Conservation (phyloP, 1,284 basidiomycete species). For the Neonothopanus nambi region DNA sequence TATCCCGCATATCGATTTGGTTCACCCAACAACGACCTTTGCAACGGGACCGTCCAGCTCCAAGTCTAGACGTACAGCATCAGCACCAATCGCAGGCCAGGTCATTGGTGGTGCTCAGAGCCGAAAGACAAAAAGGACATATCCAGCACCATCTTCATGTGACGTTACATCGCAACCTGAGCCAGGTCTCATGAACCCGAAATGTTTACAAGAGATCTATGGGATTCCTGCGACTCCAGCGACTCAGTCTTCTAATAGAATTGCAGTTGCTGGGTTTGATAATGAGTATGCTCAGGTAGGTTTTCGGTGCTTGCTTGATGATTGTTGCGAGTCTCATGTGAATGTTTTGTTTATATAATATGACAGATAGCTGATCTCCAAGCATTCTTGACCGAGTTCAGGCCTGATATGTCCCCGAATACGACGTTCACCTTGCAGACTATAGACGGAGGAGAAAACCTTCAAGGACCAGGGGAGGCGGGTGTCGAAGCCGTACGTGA, state of each 20-base stretch:
- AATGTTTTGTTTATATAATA: not conserved
- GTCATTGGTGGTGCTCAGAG: no score
- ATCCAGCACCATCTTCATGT: slow-evolving; percentile 1
- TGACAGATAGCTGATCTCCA: slow-evolving; percentile 20
- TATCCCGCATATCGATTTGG: slow-evolving; percentile 37
- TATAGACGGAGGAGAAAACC: no score
- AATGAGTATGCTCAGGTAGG: slow-evolving; percentile 26
- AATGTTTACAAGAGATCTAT: slow-evolving; percentile 31
- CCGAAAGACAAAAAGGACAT: not conserved
- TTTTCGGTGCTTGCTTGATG: not conserved
- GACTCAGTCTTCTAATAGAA: slow-evolving; percentile 27
- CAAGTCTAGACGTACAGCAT: no score
- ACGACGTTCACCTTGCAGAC: slow-evolving; percentile 32
- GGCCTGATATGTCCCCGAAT: slow-evolving; percentile 31
- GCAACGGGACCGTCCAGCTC: no score
- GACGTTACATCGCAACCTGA: slow-evolving; percentile 1
- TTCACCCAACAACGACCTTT: slow-evolving; percentile 39
- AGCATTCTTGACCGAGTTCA: slow-evolving; percentile 23
- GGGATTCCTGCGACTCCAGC: no score
- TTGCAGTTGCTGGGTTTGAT: slow-evolving; percentile 34
- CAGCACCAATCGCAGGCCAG: no score
- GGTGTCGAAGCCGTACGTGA: slow-evolving; percentile 30
- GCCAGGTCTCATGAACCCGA: slow-evolving; percentile 22
- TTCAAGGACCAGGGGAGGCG: slow-evolving; percentile 24
- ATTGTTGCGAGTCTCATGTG: no score